Evolutionary conservation across 1,284 basidiomycete genomes (phyloP).

Genomic region (Amylostereum areolatum): DNA sequence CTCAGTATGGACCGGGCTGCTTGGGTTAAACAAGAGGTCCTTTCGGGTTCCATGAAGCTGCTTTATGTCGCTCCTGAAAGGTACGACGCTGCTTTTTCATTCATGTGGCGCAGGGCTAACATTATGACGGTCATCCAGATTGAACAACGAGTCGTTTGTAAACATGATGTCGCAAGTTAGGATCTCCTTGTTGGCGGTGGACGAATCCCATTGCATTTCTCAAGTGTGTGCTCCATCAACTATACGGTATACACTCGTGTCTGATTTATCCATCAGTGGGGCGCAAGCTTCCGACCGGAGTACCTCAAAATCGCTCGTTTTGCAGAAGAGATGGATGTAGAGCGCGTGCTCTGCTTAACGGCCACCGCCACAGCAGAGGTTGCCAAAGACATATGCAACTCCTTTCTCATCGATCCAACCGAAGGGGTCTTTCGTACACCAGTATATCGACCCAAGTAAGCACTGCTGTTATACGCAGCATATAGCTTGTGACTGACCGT

Average conservation of each 20-base stretch:
- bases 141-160: conserved; percentile 40
- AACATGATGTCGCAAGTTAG: conserved; percentile 41
- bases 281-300: conserved; percentile 50
- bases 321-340: conserved; percentile 51
- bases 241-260: too few relatives aligned
- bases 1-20: conserved; percentile 25
- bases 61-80: conserved; percentile 61
- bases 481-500: background rate
- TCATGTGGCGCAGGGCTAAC: conserved; percentile 7
- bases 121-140: conserved; percentile 25
- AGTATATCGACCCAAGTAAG: conserved; percentile 35
- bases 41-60: conserved; percentile 31
- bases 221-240: conserved; percentile 17
- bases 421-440: conserved; percentile 36
- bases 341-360: conserved; percentile 71
- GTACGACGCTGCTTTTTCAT: conserved; percentile 14
- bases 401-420: conserved; percentile 40
- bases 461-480: background rate
- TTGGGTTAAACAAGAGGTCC: conserved; percentile 26
- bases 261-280: conserved; percentile 31
- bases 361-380: conserved; percentile 67
- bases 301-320: conserved; percentile 56
- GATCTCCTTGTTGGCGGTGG: conserved; percentile 65
- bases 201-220: conserved; percentile 66
- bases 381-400: conserved; percentile 57